Percentiles rank a stretch among this genome's conserved stretches.
Evolutionary conservation across 2,329 filamentous ascomycete species (phyloP).

Genomic region (Apiospora malaysiana): DNA sequence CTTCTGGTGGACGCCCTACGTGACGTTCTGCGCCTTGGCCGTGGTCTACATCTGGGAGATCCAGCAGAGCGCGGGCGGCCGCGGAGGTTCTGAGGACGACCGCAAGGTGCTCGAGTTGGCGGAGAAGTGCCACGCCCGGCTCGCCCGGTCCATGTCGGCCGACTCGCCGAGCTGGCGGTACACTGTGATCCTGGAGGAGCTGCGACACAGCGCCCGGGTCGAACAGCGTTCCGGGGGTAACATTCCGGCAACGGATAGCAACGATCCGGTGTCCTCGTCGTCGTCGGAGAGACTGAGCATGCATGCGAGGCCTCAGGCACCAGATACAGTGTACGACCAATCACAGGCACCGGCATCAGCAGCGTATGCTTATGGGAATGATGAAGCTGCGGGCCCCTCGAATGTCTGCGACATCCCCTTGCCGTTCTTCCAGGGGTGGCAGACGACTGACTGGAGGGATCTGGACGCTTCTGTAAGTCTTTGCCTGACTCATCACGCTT

Average conservation of each 20-base stretch:
- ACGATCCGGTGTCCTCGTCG: neutral
- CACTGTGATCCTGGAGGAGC: constrained; percentile 57
- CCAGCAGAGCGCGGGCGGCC: constrained; percentile 34
- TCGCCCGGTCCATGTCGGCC: constrained; percentile 44
- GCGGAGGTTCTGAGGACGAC: neutral
- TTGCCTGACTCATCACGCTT: too few relatives aligned
- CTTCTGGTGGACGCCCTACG: constrained; percentile 37
- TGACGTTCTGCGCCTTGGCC: constrained; percentile 51
- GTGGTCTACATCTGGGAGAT: constrained; percentile 56
- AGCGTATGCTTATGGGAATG: neutral
- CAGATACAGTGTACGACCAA: neutral
- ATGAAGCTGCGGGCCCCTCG: neutral
- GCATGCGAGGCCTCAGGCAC: neutral
- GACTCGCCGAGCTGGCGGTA: constrained; percentile 55
- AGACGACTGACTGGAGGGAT: constrained; percentile 40
- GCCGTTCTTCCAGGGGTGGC: constrained; percentile 34
- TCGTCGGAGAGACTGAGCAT: neutral
- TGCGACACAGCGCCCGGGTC: constrained; percentile 46
- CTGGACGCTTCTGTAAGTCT: constrained; percentile 36
- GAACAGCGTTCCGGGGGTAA: neutral
- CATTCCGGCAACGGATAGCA: neutral
- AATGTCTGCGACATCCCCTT: neutral
- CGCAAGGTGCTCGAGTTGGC: constrained; percentile 46
- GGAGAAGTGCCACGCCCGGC: constrained; percentile 52
- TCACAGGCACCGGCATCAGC: constrained; percentile 13